Evolutionary conservation across 2,329 filamentous ascomycete genomes (phyloP).

Genomic region (Sclerotinia spermophila): DNA sequence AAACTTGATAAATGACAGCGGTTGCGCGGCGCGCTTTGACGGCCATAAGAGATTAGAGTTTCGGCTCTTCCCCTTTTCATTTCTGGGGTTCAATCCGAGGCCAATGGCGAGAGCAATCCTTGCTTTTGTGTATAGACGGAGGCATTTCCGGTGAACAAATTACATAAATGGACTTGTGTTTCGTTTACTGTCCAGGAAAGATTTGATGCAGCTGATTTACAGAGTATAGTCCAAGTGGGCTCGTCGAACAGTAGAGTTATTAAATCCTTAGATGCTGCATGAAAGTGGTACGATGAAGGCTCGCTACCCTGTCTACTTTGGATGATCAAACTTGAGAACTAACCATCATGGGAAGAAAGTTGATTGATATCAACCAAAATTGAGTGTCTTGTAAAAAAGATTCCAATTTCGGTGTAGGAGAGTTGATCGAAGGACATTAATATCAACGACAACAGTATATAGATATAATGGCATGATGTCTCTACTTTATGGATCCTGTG

Average conservation of each 20-base stretch:
- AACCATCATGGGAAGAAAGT: neutral
- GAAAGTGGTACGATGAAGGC: neutral
- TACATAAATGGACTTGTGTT: neutral
- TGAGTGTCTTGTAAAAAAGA: neutral
- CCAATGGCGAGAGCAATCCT: neutral
- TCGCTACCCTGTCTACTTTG: neutral
- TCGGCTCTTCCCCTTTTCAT: neutral
- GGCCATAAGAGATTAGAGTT: neutral
- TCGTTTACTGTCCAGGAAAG: neutral
- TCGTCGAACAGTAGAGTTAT: neutral
- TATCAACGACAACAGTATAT: neutral
- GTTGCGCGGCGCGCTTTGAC: conserved; percentile 8
- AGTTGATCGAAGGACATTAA: neutral
- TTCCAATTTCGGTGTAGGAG: neutral
- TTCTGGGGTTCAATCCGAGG: neutral
- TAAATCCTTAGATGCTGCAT: neutral
- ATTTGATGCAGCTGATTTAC: neutral
- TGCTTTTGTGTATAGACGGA: neutral
- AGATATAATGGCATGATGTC: neutral
- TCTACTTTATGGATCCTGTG: neutral
- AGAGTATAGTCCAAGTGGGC: neutral
- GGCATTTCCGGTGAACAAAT: neutral
- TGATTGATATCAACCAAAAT: neutral
- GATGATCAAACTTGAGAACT: neutral
- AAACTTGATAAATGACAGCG: conserved; percentile 9